Evolutionary conservation across 1,139 yeast genomes (phyloP).

Genomic region (Nakaseomyces bracarensis): DNA sequence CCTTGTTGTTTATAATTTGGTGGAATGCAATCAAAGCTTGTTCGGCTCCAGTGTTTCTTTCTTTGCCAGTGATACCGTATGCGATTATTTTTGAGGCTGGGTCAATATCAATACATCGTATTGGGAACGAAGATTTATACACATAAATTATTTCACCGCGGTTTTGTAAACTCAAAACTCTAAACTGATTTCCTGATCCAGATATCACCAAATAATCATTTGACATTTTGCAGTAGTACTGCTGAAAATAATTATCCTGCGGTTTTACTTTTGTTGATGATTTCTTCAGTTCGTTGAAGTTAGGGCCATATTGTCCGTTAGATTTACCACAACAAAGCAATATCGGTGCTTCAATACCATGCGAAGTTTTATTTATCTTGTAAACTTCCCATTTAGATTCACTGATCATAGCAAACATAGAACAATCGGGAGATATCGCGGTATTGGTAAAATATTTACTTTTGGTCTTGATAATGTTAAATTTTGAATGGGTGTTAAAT

Average conservation of each 20-base stretch:
- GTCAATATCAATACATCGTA: conserved; percentile 67
- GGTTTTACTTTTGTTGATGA: conserved; percentile 16
- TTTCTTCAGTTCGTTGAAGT: conserved; percentile 34
- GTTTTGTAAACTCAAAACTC: conserved; percentile 52
- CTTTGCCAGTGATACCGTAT: conserved; percentile 75
- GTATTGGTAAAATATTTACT: conserved; percentile 47
- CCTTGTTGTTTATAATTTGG: conserved; percentile 27
- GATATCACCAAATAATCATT: conserved; percentile 55
- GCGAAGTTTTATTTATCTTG: conserved; percentile 34
- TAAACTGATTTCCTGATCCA: conserved; percentile 64
- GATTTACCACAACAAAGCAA: conserved; percentile 60
- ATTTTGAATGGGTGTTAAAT: conserved; percentile 53
- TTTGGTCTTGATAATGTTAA: conserved; percentile 37
- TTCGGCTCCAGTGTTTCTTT: conserved; percentile 58
- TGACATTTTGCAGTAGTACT: conserved; percentile 56
- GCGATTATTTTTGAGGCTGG: conserved; percentile 60
- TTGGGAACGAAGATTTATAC: conserved; percentile 63
- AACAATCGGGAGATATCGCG: conserved; percentile 44
- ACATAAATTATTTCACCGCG: conserved; percentile 61
- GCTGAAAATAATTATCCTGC: conserved; percentile 27
- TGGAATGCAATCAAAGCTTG: conserved; percentile 76
- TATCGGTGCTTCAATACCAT: conserved; percentile 39
- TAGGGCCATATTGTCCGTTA: conserved; percentile 57
- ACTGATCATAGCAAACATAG: conserved; percentile 57
- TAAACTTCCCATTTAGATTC: conserved; percentile 70